Evolutionary conservation across 495 filamentous ascomycete species (phyloP).

Genomic region (Aspergillus leporis): DNA sequence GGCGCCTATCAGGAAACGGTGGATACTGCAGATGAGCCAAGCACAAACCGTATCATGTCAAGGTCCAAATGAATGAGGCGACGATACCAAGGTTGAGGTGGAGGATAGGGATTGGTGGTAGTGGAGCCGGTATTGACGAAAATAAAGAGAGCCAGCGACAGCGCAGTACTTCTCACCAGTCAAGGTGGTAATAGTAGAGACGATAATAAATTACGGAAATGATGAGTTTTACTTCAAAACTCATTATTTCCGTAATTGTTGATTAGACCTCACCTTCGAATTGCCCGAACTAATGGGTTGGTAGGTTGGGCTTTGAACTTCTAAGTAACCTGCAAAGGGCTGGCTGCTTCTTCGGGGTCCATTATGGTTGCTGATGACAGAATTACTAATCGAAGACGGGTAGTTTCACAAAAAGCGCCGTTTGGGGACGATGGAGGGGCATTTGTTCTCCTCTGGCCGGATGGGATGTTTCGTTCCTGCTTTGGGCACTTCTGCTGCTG

Average conservation of each 20-base stretch:
- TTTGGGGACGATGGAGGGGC: conserved; percentile 20
- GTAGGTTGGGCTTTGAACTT: neutral
- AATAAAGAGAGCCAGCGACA: neutral
- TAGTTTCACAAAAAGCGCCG: neutral
- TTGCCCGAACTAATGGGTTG: neutral
- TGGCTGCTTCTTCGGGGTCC: neutral
- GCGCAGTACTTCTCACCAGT: neutral
- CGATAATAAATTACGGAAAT: neutral
- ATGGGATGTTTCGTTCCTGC: conserved; percentile 24
- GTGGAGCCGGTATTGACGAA: conserved; percentile 16
- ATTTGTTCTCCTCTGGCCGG: conserved; percentile 14
- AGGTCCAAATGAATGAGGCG: conserved; percentile 24
- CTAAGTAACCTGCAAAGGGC: neutral
- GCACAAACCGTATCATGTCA: conserved; percentile 21
- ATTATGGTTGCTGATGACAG: conserved; percentile 16
- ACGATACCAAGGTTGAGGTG: conserved; percentile 18
- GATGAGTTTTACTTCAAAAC: too few relatives aligned
- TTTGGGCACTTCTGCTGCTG: conserved; percentile 34
- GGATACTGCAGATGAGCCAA: conserved; percentile 20
- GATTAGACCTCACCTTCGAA: neutral
- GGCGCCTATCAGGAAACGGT: conserved; percentile 25
- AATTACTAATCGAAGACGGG: conserved; percentile 16
- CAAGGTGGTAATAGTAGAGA: neutral
- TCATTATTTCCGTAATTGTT: too few relatives aligned
- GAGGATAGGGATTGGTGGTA: conserved; percentile 20